A percentile compares a stretch with the other conserved stretches of the same genome.
Conservation (phyloP, 192 early-diverging fungal genomes). For the Coemansia sp. region DNA sequence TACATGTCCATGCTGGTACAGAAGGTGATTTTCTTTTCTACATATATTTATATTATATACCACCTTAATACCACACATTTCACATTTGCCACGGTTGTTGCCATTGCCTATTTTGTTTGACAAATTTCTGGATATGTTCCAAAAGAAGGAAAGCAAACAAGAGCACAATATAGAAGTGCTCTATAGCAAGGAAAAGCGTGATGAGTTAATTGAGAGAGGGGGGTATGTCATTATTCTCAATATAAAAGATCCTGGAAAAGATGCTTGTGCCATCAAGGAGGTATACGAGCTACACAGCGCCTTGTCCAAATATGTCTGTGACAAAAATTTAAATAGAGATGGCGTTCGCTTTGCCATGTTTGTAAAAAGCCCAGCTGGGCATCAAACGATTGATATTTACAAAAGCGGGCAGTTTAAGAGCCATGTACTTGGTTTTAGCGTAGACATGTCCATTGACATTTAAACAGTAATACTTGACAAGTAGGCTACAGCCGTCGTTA, state of each 20-base stretch:
- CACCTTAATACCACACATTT: not conserved
- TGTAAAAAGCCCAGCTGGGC: not conserved
- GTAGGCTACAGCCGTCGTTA: no score
- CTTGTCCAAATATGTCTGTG: not conserved
- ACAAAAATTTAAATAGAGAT: not conserved
- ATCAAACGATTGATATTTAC: not conserved
- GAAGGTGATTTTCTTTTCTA: not conserved
- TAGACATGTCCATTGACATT: no score
- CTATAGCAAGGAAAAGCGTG: no score
- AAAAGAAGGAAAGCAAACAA: no score
- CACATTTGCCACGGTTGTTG: not conserved
- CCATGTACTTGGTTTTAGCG: no score
- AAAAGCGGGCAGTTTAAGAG: no score
- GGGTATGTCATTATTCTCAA: not conserved
- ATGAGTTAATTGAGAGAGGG: no score
- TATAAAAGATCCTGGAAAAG: not conserved
- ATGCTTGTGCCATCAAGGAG: not conserved
- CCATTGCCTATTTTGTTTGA: not conserved
- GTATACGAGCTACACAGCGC: not conserved
- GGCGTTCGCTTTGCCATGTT: not conserved
- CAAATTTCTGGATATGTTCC: no score
- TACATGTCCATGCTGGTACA: not conserved
- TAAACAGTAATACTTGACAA: no score
- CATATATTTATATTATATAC: not conserved
- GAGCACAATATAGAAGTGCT: no score